phyloP scores from a whole-genome alignment of 2,329 filamentous ascomycete species.

The Sclerotinia spermophila region DNA sequence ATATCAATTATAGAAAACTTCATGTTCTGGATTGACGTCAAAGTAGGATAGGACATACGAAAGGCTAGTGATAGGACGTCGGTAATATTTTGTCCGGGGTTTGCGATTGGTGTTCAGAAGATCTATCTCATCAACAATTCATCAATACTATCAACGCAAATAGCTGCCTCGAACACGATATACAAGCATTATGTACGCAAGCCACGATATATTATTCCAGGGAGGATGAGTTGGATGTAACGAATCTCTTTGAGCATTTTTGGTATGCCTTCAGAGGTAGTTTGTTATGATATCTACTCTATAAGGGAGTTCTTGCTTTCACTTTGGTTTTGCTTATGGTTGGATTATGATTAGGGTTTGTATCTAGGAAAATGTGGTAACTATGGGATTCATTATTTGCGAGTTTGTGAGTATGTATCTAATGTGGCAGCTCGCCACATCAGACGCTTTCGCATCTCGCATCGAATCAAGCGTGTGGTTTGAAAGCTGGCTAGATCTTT shows the following conservation, averaged over 20 bases:
- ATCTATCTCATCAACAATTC: no score
- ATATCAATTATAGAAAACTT: no score
- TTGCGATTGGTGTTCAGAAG: no score
- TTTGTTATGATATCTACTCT: no score
- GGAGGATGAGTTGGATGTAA: neutral
- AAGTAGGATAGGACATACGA: no score
- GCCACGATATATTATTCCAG: neutral
- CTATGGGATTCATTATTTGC: neutral
- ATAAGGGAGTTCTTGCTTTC: neutral
- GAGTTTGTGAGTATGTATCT: neutral
- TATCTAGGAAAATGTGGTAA: neutral
- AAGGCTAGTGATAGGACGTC: no score
- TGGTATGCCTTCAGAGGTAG: neutral
- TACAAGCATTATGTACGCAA: neutral
- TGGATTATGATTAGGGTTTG: neutral
- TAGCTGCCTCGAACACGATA: no score
- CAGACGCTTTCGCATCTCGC: neutral
- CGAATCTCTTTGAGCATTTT: neutral
- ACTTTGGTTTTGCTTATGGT: neutral
- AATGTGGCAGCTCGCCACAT: neutral
- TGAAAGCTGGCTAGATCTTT: neutral
- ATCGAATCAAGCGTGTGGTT: neutral
- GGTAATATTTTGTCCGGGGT: no score
- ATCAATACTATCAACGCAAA: no score
- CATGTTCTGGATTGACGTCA: no score